Conservation (phyloP, 345 rosid species). For the Erodium maritimum region DNA sequence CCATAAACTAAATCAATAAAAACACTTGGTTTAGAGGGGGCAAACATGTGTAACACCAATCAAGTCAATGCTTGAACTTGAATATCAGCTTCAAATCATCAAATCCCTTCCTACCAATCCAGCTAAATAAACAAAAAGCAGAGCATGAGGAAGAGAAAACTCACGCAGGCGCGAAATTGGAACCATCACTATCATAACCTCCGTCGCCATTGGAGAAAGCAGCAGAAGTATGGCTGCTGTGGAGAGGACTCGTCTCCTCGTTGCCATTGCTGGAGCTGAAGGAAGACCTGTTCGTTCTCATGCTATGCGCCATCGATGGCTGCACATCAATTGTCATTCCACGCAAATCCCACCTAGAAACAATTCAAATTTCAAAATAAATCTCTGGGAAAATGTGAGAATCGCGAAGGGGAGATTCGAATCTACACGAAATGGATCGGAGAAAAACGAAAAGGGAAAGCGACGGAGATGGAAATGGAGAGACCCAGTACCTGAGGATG, state of each 20-base stretch:
- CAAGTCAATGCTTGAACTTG: background rate
- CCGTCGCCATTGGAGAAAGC: conserved; percentile 49
- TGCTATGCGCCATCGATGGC: conserved; percentile 36
- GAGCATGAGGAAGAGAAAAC: conserved; percentile 7
- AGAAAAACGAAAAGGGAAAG: background rate
- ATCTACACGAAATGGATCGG: background rate
- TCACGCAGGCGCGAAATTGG: conserved; percentile 49
- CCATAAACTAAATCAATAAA: no score
- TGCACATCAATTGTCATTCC: conserved; percentile 26
- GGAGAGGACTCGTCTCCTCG: conserved; percentile 25
- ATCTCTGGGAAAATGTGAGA: background rate
- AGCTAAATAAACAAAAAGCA: background rate
- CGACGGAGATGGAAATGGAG: background rate
- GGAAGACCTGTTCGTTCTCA: conserved; percentile 40
- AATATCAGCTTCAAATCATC: background rate
- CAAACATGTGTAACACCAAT: no score
- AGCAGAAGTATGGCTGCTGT: conserved; percentile 16
- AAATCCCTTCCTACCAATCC: no score
- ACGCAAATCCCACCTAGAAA: conserved; percentile 3
- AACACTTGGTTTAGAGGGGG: no score
- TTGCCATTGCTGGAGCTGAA: conserved; percentile 35
- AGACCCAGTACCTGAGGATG: background rate
- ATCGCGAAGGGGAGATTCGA: background rate
- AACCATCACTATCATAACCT: conserved; percentile 65
- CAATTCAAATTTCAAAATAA: background rate